phyloP scores from a whole-genome alignment of 371 early-diverging fungal genomes.

The Mortierella sp. region DNA sequence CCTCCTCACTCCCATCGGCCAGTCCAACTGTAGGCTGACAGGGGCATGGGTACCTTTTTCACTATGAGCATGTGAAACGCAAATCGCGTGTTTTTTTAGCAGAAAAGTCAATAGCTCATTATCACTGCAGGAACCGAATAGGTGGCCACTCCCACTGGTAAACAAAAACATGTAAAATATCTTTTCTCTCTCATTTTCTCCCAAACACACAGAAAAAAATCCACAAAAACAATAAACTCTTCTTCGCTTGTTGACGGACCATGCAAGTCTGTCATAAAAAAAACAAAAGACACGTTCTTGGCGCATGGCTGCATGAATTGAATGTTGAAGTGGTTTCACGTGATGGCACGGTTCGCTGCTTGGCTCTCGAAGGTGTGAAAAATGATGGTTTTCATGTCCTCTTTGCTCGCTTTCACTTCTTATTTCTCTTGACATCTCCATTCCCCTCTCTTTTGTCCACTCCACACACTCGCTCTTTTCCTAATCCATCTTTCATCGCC shows the following conservation, averaged over 20 bases:
- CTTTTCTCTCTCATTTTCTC: not conserved
- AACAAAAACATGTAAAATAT: constrained; percentile 3
- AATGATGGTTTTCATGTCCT: not conserved
- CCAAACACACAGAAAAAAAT: not conserved
- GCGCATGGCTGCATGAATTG: not conserved
- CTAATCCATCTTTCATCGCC: not conserved
- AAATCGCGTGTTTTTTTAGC: not conserved
- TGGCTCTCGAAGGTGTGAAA: not conserved
- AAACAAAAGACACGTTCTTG: not conserved
- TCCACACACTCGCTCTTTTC: not conserved
- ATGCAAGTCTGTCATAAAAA: not conserved
- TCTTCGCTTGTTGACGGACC: not conserved
- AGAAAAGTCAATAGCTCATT: not conserved
- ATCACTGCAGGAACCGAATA: not conserved
- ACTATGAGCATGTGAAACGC: constrained; percentile 5
- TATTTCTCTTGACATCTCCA: not conserved
- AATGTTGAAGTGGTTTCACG: not conserved
- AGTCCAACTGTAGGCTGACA: not conserved
- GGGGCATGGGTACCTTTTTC: not conserved
- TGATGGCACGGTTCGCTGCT: not conserved
- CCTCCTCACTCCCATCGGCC: not conserved
- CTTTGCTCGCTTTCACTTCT: not conserved
- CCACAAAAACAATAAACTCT: not conserved
- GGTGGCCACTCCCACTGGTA: not conserved
- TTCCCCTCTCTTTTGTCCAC: not conserved